Conservation (phyloP, 805 yeast genomes). For the Hanseniaspora meyeri region DNA sequence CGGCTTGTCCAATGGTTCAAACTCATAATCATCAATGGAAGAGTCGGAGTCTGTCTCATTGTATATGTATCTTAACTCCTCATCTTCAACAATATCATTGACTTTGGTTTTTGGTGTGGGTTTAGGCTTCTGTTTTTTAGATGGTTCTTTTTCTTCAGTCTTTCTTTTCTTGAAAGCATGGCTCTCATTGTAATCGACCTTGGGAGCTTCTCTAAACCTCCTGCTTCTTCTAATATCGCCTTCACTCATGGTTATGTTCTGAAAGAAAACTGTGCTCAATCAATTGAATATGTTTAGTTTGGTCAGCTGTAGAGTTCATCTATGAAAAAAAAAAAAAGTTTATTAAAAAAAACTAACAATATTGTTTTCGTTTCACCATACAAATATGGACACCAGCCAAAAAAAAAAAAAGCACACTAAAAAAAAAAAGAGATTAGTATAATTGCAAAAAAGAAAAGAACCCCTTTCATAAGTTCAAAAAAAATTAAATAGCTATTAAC, state of each 20-base stretch:
- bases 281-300: too few relatives aligned
- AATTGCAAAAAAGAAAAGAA: too few relatives aligned
- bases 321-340: too few relatives aligned
- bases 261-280: too few relatives aligned
- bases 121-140: neutral
- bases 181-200: neutral
- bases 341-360: too few relatives aligned
- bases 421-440: too few relatives aligned
- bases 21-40: slow-evolving; percentile 17
- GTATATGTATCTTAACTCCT: slow-evolving; percentile 7
- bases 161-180: neutral
- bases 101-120: neutral
- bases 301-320: too few relatives aligned
- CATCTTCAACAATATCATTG: slow-evolving; percentile 13
- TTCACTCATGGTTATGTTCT: slow-evolving; percentile 4
- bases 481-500: too few relatives aligned
- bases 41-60: slow-evolving; percentile 13
- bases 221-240: slow-evolving; percentile 10
- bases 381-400: too few relatives aligned
- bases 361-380: too few relatives aligned
- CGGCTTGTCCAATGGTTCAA: slow-evolving; percentile 7
- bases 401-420: too few relatives aligned
- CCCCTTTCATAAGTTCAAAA: too few relatives aligned
- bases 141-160: neutral
- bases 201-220: neutral